Percentiles rank a stretch among this genome's conserved stretches.
phyloP scores from a whole-genome alignment of 306 rosid species.

The Luffa acutangula region DNA sequence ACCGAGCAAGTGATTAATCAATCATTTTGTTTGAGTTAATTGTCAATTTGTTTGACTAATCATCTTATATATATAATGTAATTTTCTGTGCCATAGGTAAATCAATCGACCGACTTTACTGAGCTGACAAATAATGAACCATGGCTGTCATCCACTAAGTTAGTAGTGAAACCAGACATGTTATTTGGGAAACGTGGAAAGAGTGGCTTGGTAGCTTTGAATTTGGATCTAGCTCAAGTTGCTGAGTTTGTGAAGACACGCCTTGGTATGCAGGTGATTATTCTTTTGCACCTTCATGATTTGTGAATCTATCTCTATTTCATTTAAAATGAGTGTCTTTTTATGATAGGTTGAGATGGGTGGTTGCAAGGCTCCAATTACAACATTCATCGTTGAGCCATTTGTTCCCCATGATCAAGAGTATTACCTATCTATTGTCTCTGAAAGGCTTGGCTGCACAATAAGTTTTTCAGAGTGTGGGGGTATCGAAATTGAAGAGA shows the following conservation, averaged over 20 bases:
- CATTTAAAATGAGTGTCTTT: constrained; percentile 13
- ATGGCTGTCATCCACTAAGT: constrained; percentile 59
- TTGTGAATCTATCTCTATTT: constrained; percentile 9
- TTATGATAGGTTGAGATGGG: constrained; percentile 67
- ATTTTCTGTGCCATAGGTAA: constrained; percentile 25
- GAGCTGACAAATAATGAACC: constrained; percentile 52
- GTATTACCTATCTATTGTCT: constrained; percentile 67
- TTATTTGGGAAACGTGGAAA: constrained; percentile 81
- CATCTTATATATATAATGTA: neutral
- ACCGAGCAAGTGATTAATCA: neutral
- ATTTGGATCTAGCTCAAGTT: constrained; percentile 65
- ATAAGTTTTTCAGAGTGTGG: constrained; percentile 81
- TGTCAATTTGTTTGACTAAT: neutral
- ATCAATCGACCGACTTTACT: constrained; percentile 46
- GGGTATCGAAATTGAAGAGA: constrained; percentile 75
- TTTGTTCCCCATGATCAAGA: constrained; percentile 83
- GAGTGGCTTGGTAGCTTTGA: constrained; percentile 74
- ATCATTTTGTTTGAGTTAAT: neutral
- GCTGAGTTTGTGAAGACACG: constrained; percentile 63
- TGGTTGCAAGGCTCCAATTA: constrained; percentile 83
- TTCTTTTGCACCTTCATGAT: neutral
- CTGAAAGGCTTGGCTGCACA: constrained; percentile 65
- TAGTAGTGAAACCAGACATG: constrained; percentile 85
- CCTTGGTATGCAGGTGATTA: constrained; percentile 57
- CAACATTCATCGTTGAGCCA: constrained; percentile 76